Percentiles rank a stretch among this genome's conserved stretches.
These are phyloP conservation scores for Raffaelea ambrosiae DNA, from an alignment of 2,329 filamentous ascomycete genomes.

Conservation along the genomic window DNA sequence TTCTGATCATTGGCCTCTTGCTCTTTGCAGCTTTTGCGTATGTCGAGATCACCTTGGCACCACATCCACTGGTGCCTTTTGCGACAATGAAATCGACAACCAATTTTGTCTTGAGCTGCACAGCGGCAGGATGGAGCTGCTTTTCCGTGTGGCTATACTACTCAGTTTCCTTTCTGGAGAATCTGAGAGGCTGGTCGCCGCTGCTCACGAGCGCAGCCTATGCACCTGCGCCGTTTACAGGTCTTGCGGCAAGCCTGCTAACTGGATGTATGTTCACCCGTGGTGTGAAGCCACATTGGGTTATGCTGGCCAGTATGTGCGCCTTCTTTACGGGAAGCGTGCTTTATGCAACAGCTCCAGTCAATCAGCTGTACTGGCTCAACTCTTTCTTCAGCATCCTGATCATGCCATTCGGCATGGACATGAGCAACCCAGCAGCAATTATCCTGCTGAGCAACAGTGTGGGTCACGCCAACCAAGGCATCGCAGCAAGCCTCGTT, in stretches of 20 bases:
- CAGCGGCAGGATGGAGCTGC: constrained; percentile 31
- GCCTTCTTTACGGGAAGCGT: constrained; percentile 34
- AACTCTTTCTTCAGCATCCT: constrained; percentile 51
- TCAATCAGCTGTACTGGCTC: constrained; percentile 54
- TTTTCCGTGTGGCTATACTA: constrained; percentile 35
- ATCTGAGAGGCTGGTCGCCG: constrained; percentile 27
- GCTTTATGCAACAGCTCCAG: constrained; percentile 38
- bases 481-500: constrained; percentile 44
- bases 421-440: constrained; percentile 57
- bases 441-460: constrained; percentile 51
- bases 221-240: constrained; percentile 32
- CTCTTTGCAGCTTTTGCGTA: constrained; percentile 41
- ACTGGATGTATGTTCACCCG: constrained; percentile 33
- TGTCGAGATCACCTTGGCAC: constrained; percentile 30
- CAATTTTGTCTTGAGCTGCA: constrained; percentile 39
- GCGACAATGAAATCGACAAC: constrained; percentile 33
- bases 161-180: constrained; percentile 27
- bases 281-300: constrained; percentile 24
- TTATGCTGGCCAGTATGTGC: constrained; percentile 35
- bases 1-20: constrained; percentile 42
- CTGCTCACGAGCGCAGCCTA: constrained; percentile 36
- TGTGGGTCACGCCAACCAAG: constrained; percentile 35
- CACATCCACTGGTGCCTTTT: constrained; percentile 44
- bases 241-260: constrained; percentile 34
- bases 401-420: constrained; percentile 55